Base-by-base conservation (phyloP, 257 asterid genomes). In the Solanum dulcamara region DNA sequence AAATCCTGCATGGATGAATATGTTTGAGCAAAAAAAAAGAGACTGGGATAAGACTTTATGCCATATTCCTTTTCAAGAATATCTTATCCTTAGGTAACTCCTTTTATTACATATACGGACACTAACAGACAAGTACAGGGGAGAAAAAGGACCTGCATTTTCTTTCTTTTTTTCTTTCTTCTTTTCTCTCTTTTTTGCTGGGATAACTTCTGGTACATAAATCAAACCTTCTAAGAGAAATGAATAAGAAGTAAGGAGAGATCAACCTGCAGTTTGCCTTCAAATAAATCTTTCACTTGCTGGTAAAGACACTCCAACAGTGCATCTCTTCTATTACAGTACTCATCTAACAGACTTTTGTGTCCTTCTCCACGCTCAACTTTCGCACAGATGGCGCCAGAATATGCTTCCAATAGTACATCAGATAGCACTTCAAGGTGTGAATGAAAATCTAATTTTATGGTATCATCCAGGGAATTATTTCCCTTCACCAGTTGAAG, bases 321-420 rank as follows among this genome's bases (percentile, higher is more conserved):
- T 89, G 86, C 86, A 87, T 96, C 98, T 87, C 97, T 94, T 64
- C 89, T 91, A 44, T 87, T 94, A 93, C 94, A 93, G 85, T 91
- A 93, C 87, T 96, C 99, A 86, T 91, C 94, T 84, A 91, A 84
- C 68, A 94, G 90, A 86, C 90, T 80, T 90, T 88, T 91, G 85
- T 91, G 95, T 81, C 92, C 97, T 90, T 93, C 98, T 53, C 91
- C 91, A 26, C 97, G 94, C 86, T 94, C 99, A 91, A 88, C 86
- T 92, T 92, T 94, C 77, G 97, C 97, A 15, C 93, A 88, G 85
- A 96, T 90, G 84, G 98, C 96, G 89, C 90, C 94, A 86, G 95
- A 91, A 90, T 94, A 91, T 3, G 97, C 92, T 90, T 96, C 98
- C 44, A 96, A 97, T 83, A 96, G 87, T 59, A 95, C 93, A 88